Base-by-base conservation (phyloP, 179 eudicot genomes). In the Pouteria campechiana region DNA sequence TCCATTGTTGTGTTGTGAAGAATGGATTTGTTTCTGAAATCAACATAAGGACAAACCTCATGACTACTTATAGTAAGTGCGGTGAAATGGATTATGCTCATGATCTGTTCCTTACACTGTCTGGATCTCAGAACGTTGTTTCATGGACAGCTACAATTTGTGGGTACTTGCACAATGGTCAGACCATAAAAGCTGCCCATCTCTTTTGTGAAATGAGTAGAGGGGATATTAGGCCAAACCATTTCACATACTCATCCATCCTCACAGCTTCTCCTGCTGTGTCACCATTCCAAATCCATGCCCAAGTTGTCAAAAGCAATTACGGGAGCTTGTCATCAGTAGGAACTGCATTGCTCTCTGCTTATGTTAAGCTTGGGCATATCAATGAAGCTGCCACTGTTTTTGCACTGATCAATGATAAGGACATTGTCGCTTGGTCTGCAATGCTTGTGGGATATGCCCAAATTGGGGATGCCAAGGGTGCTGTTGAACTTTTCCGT, bases 361-460 rank as follows among this genome's bases (percentile, higher is more conserved):
- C 65, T 22, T 68, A 68, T 44, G 32, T 63, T 37, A 68, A 68
- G 33, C 49, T 25, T 19, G 59, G 66, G 36, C 39, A 25, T 25
- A 63, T 38, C 11, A 19, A 27, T 18, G 69, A 68, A 20, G 74
- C 74, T 54, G 55, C 45, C 23, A 58, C 27, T 40, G 59, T 63
- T 50, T 68, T 68, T 41, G 37, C 30, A 28, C 23, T 39, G n/a
- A 52, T 68, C 15, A 48, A 58, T 25, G 62, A 58, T 50, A 68
- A 63, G 42, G 74, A 68, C 31, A 43, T 63, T 49, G 63, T 68
- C 40, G 65, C 74, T 43, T 68, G 74, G 74, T 63, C 74, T 52
- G 74, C 74, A 41, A 68, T 68, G 69, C 44, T 68, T 38, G 58
- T 53, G 34, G 74, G 69, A 14, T 58, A 68, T 58, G 69, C 74